Conservation (phyloP, 805 yeast genomes). For the Ogataea nakhonphanomensis region DNA sequence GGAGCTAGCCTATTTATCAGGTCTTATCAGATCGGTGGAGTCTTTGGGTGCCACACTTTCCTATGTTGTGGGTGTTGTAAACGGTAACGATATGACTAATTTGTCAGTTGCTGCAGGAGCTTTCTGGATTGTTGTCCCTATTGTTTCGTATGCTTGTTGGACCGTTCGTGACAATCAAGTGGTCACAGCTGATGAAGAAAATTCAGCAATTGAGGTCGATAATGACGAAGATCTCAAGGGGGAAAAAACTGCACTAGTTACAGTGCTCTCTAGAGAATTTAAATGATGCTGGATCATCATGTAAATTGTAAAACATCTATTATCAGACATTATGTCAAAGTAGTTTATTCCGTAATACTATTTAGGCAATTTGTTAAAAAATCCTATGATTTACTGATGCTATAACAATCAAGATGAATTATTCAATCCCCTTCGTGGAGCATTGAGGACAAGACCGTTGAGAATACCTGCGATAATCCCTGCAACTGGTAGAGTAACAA, state of each 20-base stretch:
- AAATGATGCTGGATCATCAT: too few species aligned
- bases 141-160: conserved; percentile 37
- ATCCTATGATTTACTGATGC: too few species aligned
- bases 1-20: conserved; percentile 22
- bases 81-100: conserved; percentile 24
- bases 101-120: conserved; percentile 26
- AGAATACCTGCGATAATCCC: conserved; percentile 68
- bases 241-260: too few species aligned
- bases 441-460: conserved; percentile 60
- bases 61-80: conserved; percentile 24
- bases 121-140: conserved; percentile 14
- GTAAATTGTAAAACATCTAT: too few species aligned
- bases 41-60: conserved; percentile 23
- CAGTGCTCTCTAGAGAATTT: too few species aligned
- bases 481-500: conserved; percentile 69
- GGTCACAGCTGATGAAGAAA: too few species aligned
- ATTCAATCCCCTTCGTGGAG: conserved; percentile 45
- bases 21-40: conserved; percentile 25
- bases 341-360: too few species aligned
- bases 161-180: conserved; percentile 51
- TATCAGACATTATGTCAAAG: too few species aligned
- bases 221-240: too few species aligned
- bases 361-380: too few species aligned
- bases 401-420: too few species aligned
- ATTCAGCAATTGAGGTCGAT: too few species aligned